A percentile compares a stretch with the other conserved stretches of the same genome.
Evolutionary conservation across 1,284 basidiomycete genomes (phyloP).

Genomic region (Ustilago nuda): DNA sequence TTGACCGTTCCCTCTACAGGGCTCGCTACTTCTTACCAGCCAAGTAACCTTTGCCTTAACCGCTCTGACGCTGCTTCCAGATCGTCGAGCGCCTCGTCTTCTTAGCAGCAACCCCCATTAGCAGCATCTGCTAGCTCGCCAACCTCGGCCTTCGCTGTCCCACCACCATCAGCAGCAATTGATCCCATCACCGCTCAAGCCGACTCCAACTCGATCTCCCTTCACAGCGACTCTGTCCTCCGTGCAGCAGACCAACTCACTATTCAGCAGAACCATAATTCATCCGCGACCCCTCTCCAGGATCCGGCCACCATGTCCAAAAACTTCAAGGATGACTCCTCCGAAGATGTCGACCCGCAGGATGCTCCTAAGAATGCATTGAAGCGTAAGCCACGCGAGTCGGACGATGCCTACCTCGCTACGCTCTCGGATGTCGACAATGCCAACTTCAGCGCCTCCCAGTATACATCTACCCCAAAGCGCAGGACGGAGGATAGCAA

Average conservation of each 20-base stretch:
- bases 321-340: conserved; percentile 19
- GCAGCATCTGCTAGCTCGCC: not conserved
- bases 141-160: not conserved
- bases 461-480: conserved; percentile 12
- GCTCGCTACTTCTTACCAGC: conserved; percentile 19
- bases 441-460: not conserved
- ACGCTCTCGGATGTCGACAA: not conserved
- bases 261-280: conserved; percentile 15
- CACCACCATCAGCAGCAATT: conserved; percentile 14
- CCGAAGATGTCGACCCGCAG: conserved; percentile 37
- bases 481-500: conserved; percentile 17
- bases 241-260: conserved; percentile 21
- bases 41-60: conserved; percentile 19
- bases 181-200: conserved; percentile 25
- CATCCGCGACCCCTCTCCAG: conserved; percentile 18
- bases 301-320: conserved; percentile 10
- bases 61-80: conserved; percentile 6
- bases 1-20: conserved; percentile 30
- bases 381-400: conserved; percentile 32
- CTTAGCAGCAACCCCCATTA: conserved; percentile 1
- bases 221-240: conserved; percentile 26
- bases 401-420: conserved; percentile 17
- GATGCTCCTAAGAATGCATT: conserved; percentile 30
- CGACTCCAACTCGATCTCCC: conserved; percentile 14
- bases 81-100: conserved; percentile 9